Evolutionary conservation across 2,329 filamentous ascomycete genomes (phyloP).

Genomic region (Helicocarpus griseus): DNA sequence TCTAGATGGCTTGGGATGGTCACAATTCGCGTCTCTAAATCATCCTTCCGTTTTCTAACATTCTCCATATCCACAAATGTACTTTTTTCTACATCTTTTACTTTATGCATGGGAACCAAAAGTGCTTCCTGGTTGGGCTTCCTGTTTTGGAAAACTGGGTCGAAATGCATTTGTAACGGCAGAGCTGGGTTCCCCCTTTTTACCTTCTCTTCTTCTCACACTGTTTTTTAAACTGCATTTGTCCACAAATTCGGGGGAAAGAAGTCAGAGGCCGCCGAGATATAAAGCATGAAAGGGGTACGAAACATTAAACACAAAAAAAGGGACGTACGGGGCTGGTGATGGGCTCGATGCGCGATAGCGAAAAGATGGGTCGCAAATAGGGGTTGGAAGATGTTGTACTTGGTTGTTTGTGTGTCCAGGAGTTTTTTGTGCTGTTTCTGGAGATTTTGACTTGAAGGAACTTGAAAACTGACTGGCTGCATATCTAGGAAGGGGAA

Average conservation of each 20-base stretch:
- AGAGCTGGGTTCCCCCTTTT: background rate
- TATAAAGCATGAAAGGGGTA: background rate
- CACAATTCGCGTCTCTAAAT: no score
- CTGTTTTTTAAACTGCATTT: background rate
- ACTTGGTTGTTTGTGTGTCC: background rate
- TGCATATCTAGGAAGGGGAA: background rate
- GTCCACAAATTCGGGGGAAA: background rate
- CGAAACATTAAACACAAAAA: background rate
- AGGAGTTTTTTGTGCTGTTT: background rate
- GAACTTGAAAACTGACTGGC: background rate
- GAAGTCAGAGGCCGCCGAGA: background rate
- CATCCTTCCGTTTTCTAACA: background rate
- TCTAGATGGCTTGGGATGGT: no score
- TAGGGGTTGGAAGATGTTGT: background rate
- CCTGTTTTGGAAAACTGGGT: background rate
- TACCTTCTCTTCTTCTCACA: background rate
- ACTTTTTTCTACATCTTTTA: slow-evolving; percentile 1
- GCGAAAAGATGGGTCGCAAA: no score
- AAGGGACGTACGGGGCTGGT: background rate
- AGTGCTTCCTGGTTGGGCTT: background rate
- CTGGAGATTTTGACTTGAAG: background rate
- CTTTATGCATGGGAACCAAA: slow-evolving; percentile 2
- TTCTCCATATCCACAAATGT: background rate
- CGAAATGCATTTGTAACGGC: background rate
- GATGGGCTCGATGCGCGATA: background rate